Conservation (phyloP, 768 basidiomycete species). For the Fomitopsis serialis region DNA sequence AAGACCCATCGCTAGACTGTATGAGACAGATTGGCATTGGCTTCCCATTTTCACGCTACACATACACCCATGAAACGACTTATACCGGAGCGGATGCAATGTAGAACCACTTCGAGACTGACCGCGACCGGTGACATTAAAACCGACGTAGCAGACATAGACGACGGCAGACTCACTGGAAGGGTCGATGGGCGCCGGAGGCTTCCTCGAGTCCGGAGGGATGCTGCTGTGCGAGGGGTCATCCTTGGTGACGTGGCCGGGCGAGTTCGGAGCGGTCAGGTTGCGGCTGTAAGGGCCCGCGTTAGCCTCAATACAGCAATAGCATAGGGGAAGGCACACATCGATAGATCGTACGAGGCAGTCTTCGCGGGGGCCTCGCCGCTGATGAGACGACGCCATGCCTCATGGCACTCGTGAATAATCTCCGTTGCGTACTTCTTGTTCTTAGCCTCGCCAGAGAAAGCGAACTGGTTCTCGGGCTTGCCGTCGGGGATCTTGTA, state of each 20-base stretch:
- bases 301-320: not conserved
- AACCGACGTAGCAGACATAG: not conserved
- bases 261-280: constrained; percentile 69
- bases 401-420: constrained; percentile 97
- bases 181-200: constrained; percentile 86
- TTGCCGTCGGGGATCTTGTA: constrained; percentile 97
- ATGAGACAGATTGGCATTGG: not conserved
- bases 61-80: constrained; percentile 8
- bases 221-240: constrained; percentile 61
- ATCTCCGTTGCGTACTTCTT: constrained; percentile 99
- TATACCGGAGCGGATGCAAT: constrained; percentile 85
- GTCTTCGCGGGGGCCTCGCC: constrained; percentile 78
- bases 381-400: constrained; percentile 89
- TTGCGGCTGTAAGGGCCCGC: constrained; percentile 55
- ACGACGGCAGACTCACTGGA: constrained; percentile 53
- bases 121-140: not conserved
- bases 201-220: constrained; percentile 75
- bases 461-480: constrained; percentile 97
- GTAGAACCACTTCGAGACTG: constrained; percentile 93
- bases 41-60: constrained; percentile 10
- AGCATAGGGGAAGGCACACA: constrained; percentile 48
- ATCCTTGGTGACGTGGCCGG: constrained; percentile 56
- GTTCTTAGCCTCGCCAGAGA: constrained; percentile 99
- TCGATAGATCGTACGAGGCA: constrained; percentile 68
- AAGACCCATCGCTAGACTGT: not conserved